Conservation (phyloP, 805 yeast species). For the Hanseniaspora lindneri region DNA sequence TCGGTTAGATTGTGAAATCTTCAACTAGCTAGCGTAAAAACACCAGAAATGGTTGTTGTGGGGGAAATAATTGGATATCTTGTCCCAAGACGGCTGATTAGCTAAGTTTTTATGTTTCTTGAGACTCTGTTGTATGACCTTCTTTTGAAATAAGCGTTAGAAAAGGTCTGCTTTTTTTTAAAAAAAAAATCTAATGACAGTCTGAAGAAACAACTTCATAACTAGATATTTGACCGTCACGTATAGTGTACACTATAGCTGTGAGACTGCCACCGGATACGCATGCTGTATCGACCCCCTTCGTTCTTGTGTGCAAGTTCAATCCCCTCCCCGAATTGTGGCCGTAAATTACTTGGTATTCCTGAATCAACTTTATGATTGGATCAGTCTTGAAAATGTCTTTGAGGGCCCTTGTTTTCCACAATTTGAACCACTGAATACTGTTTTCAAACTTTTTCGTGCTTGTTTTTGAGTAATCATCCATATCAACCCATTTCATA, state of each 20-base stretch:
- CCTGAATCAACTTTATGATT: constrained; percentile 23
- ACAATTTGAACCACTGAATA: constrained; percentile 48
- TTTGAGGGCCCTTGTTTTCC: constrained; percentile 30
- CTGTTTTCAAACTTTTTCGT: constrained; percentile 22
- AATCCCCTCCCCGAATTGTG: constrained; percentile 80
- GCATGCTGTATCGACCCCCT: constrained; percentile 78
- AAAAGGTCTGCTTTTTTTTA: too few relatives aligned
- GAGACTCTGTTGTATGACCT: too few relatives aligned
- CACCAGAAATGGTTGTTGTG: too few relatives aligned
- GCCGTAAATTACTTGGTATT: constrained; percentile 56
- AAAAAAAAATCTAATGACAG: neutral
- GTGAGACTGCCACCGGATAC: constrained; percentile 59
- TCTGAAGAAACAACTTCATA: neutral
- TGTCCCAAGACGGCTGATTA: too few relatives aligned
- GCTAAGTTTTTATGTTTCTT: too few relatives aligned
- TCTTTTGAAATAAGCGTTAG: too few relatives aligned
- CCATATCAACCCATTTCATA: constrained; percentile 48
- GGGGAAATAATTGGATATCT: too few relatives aligned
- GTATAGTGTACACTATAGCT: constrained; percentile 34
- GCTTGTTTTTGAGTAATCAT: neutral
- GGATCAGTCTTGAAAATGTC: constrained; percentile 1
- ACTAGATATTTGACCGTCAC: neutral
- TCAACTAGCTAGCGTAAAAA: too few relatives aligned
- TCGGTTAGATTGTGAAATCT: too few relatives aligned
- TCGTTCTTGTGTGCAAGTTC: constrained; percentile 48